A percentile compares a stretch with the other conserved stretches of the same genome.
Conservation (phyloP, 176 grass and related monocot genomes). For the Alloteropsis semialata region DNA sequence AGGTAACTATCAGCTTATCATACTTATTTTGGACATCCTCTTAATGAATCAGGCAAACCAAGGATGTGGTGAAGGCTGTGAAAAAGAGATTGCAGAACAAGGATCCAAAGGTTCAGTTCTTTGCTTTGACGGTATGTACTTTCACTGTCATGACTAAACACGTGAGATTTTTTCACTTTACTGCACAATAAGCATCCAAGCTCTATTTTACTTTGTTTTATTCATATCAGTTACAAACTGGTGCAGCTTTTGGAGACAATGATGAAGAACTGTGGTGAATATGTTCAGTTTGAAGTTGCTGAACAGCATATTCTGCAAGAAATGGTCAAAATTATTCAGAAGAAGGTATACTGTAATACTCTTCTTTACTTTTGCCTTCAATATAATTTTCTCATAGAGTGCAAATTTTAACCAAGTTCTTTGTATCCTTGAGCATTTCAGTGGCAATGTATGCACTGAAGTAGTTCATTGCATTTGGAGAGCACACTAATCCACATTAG, state of each 20-base stretch:
- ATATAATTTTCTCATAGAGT: background rate
- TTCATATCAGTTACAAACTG: constrained; percentile 15
- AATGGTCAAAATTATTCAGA: constrained; percentile 95
- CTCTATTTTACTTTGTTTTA: constrained; percentile 1
- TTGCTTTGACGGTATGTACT: constrained; percentile 73
- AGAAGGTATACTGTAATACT: constrained; percentile 51
- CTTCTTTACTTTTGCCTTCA: background rate
- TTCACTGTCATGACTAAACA: background rate
- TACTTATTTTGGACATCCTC: constrained; percentile 7
- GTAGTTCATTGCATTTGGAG: background rate
- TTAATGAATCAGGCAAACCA: constrained; percentile 74
- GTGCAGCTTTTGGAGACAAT: constrained; percentile 92
- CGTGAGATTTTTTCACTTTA: background rate
- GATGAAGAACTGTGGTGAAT: constrained; percentile 86
- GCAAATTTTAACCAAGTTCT: background rate
- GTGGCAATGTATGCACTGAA: background rate
- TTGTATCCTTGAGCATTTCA: background rate
- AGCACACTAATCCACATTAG: background rate
- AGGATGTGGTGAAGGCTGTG: constrained; percentile 73
- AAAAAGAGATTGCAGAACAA: constrained; percentile 85
- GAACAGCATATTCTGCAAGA: constrained; percentile 73
- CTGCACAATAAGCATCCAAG: background rate
- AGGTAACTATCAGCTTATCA: constrained; percentile 11
- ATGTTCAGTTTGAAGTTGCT: constrained; percentile 76
- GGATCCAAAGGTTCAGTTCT: constrained; percentile 85